Percentiles rank a stretch among this genome's conserved stretches.
These are phyloP conservation scores for Mycena haematopus DNA, from an alignment of 768 basidiomycete genomes.

Conservation along the genomic window DNA sequence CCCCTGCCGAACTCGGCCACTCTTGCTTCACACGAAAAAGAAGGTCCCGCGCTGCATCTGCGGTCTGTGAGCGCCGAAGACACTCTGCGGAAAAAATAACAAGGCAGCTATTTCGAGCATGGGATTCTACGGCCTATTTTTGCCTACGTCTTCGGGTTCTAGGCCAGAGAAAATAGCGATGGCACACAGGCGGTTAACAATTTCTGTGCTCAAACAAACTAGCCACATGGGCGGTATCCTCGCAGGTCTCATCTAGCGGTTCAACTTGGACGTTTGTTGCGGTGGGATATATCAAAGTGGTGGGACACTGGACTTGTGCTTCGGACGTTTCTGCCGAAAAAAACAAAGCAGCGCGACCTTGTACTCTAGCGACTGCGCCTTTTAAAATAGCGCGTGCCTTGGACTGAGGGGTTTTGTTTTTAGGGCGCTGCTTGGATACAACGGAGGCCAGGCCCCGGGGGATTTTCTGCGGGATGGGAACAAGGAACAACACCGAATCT, in stretches of 20 bases:
- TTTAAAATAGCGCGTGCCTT: neutral
- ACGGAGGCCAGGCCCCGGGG: too few species aligned
- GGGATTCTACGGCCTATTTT: neutral
- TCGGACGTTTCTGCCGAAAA: neutral
- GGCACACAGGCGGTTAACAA: too few species aligned
- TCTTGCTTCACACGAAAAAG: neutral
- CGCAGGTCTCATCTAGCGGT: neutral
- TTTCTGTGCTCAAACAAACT: too few species aligned
- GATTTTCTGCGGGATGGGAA: neutral
- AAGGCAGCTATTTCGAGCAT: neutral
- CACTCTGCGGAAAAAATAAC: neutral
- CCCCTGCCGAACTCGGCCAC: neutral
- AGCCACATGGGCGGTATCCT: neutral
- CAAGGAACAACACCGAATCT: neutral
- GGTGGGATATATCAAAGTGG: neutral
- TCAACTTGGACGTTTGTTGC: neutral
- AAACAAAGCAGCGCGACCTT: slow-evolving; percentile 1
- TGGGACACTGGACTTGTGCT: too few species aligned
- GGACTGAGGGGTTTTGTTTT: neutral
- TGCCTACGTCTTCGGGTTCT: neutral
- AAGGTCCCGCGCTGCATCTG: neutral
- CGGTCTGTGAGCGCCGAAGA: neutral
- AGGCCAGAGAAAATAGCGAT: neutral
- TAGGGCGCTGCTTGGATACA: neutral
- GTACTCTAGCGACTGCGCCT: neutral